Conservation (phyloP, 208 protist genomes). For the Trypanosoma caninum region DNA sequence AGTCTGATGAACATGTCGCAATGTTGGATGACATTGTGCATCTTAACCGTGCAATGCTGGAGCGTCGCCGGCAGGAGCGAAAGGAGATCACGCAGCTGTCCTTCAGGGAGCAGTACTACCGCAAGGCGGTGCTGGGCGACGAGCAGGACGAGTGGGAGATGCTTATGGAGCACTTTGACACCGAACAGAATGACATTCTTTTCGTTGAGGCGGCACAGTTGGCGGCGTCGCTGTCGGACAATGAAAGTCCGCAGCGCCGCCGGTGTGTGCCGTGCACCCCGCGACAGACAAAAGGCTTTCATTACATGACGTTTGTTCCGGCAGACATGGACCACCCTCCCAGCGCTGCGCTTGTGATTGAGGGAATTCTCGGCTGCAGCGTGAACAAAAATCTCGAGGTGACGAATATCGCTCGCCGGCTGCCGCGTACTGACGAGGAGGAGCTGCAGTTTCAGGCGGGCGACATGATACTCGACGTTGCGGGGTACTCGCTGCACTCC, state of each 20-base stretch:
- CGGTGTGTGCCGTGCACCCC: constrained; percentile 41
- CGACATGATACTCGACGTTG: constrained; percentile 86
- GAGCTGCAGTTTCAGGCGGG: constrained; percentile 81
- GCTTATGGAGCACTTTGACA: constrained; percentile 52
- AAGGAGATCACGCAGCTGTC: constrained; percentile 36
- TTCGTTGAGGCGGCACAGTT: constrained; percentile 30
- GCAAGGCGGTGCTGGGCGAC: constrained; percentile 46
- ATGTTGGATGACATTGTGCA: constrained; percentile 55
- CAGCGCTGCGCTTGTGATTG: constrained; percentile 66
- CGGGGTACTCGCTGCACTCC: constrained; percentile 77
- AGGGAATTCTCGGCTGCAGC: constrained; percentile 78
- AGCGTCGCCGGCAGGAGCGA: constrained; percentile 54
- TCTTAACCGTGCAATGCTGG: constrained; percentile 47
- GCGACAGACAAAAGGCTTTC: constrained; percentile 70
- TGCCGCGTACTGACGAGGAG: constrained; percentile 64
- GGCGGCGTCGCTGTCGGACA: constrained; percentile 7
- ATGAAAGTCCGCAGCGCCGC: constrained; percentile 29
- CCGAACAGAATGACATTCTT: constrained; percentile 44
- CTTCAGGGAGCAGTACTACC: constrained; percentile 74
- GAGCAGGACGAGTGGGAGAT: constrained; percentile 76
- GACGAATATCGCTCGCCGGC: constrained; percentile 60
- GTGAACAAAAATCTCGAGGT: constrained; percentile 90
- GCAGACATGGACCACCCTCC: constrained; percentile 85
- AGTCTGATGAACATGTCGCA: constrained; percentile 45
- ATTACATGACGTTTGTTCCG: constrained; percentile 85